Conservation (phyloP, 73 alveolate genomes). For the Uronychia setigera region DNA sequence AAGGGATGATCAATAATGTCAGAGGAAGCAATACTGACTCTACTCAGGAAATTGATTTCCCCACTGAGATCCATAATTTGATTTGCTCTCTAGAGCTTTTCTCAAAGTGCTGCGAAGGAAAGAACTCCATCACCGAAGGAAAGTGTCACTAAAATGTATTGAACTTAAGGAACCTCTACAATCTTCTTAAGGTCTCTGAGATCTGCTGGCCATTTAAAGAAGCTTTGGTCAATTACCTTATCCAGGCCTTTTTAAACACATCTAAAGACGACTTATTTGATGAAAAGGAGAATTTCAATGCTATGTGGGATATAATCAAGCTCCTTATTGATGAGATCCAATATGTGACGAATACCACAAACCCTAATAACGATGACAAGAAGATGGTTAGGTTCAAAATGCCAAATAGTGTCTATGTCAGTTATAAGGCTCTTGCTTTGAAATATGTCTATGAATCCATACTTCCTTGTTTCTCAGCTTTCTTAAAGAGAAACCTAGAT, state of each 20-base stretch:
- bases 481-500: constrained; percentile 18
- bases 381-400: not conserved
- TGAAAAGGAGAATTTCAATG: not conserved
- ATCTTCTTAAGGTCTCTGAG: constrained; percentile 37
- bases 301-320: constrained; percentile 4
- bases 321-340: not conserved
- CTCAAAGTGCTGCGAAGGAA: constrained; percentile 49
- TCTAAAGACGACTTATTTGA: not conserved
- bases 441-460: constrained; percentile 3
- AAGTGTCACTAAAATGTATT: constrained; percentile 39
- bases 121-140: constrained; percentile 44
- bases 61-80: constrained; percentile 35
- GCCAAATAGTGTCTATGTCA: not conserved
- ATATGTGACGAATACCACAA: not conserved
- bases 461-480: constrained; percentile 21
- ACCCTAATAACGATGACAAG: constrained; percentile 2
- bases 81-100: constrained; percentile 35
- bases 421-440: not conserved
- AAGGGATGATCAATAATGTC: not conserved
- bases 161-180: constrained; percentile 2
- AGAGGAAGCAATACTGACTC: not conserved
- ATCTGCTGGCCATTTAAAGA: constrained; percentile 54
- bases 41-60: constrained; percentile 19
- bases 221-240: constrained; percentile 25
- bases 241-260: constrained; percentile 31